Evolutionary conservation across 179 eudicot species (phyloP), one percentile per base, ranked within the genome.

Genomic region (Sideroxylon spinosum): DNA sequence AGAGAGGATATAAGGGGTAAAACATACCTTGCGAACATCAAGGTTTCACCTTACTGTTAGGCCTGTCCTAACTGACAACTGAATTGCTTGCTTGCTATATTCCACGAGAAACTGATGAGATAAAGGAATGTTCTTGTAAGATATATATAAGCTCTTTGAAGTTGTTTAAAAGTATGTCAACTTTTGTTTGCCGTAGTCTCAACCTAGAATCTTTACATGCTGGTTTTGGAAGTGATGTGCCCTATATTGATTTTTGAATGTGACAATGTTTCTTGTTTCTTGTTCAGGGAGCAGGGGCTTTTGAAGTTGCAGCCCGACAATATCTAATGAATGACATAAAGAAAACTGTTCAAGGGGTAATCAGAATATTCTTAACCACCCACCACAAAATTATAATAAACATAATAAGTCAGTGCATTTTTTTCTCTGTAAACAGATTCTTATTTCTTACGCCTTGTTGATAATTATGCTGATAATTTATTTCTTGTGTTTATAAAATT

Each of bases 281-380:
- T 78, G 75, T 67, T 37, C 81, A 92, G 98, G 98, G 98, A 78
- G 98, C 98, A 26, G 98, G 98, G 69, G 98, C 98, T 68, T 95
- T 95, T 86, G 98, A 95, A 87, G 91, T 95, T 82, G 98, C 98
- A 80, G 98, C 98, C 25, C 87, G 98, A 74, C 98, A 91, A 80
- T 75, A 93, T 83, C 86, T 95, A 17, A 81, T 93, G 19, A 95
- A 90, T 81, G 97, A 93, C 74, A 93, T 95, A 23, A 93, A 89
- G 91, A 95, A 93, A 85, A 93, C 97, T 79, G 93, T 95, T 76
- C 78, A 91, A 89, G 98, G 98, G 95, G 98, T 95, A 37, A 37
- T 37, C 6, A 37, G 81, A 85, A 20, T 57, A 57, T 37, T 37
- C 44, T 37, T 37, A 37, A 37, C 44, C 44, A 37, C 44, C 44